Conservation (phyloP, 257 asterid genomes). For the Solanum neorickii region DNA sequence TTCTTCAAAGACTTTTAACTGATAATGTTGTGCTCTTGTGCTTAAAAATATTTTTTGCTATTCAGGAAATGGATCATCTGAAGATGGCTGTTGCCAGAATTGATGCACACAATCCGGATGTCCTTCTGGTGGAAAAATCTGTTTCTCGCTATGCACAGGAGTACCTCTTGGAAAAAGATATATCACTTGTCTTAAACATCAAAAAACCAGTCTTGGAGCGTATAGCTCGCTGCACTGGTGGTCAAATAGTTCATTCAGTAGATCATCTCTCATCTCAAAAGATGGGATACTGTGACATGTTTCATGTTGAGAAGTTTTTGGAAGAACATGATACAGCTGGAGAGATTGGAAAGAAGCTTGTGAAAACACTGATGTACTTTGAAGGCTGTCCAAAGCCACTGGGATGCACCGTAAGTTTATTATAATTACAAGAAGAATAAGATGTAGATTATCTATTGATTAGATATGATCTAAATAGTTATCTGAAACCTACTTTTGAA, state of each 20-base stretch:
- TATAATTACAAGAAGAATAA: slow-evolving; percentile 1
- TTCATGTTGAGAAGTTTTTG: slow-evolving; percentile 57
- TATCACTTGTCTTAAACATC: slow-evolving; percentile 83
- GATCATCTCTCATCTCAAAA: slow-evolving; percentile 73
- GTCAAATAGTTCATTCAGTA: slow-evolving; percentile 81
- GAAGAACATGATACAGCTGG: slow-evolving; percentile 81
- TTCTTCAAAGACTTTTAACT: background rate
- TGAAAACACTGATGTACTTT: slow-evolving; percentile 89
- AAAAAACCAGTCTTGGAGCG: slow-evolving; percentile 89
- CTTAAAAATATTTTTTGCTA: slow-evolving; percentile 10
- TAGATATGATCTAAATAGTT: background rate
- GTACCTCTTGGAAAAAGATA: slow-evolving; percentile 83
- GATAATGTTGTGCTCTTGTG: background rate
- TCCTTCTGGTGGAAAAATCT: slow-evolving; percentile 96
- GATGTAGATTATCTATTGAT: background rate
- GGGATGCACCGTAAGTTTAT: slow-evolving; percentile 77
- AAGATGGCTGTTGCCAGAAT: slow-evolving; percentile 97
- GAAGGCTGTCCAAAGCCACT: slow-evolving; percentile 97
- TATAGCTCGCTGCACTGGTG: slow-evolving; percentile 85
- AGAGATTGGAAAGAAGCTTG: slow-evolving; percentile 57
- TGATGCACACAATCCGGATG: slow-evolving; percentile 73
- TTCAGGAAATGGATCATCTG: slow-evolving; percentile 97
- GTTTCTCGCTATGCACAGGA: slow-evolving; percentile 96
- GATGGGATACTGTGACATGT: slow-evolving; percentile 72
- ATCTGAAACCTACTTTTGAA: background rate